Base-by-base conservation (phyloP, 2,329 filamentous ascomycete genomes). In the Beauveria medogensis region DNA sequence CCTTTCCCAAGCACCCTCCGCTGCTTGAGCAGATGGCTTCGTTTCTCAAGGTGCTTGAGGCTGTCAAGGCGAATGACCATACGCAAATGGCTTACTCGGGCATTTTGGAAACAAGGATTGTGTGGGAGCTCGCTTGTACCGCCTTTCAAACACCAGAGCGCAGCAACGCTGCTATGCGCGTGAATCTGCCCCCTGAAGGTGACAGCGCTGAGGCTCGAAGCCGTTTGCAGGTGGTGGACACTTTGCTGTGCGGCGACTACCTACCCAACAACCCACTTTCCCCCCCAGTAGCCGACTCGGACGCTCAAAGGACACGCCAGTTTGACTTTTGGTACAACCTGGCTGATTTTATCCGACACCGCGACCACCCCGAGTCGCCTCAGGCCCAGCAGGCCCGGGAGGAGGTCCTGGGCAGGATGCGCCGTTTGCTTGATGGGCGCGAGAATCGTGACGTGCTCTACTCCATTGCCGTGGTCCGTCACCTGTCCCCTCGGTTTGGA, bases 391-490 rank as follows among this genome's bases (percentile, higher is more conserved):
- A 84, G 80, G 66, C 78, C 59, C 83, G 91, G 41, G 87, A 92
- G 58, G 81, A 85, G 28, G 82, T 84, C 1, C 77, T 96, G 34
- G 74, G 73, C 5, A 80, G 81, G 56, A 83, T 91, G 72, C 86
- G 91, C 37, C 81, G 81, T 60, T 79, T 93, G 24, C 80, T 96
- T 14, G 89, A 91, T 66, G 88, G 88, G 53, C 83, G 88, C 26
- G 92, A 97, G 75, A 94, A 93, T 68, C 86, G 92, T 58, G 92
- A 97, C 71, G 88, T 96, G 20, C 83, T 97, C 61, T 96, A 96
- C 74, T 94, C 90, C 0, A 88, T 96, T 65, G 90, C 90, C 9
- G 84, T 96, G 60, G 86, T 89, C 18, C 86, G 91, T 28, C 85
- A 92, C 64, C 80, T 92, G 55, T 86, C 89, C 51, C 85, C 86